phyloP scores from a whole-genome alignment of 1,284 basidiomycete genomes.

The Sanghuangporus sanghuang region DNA sequence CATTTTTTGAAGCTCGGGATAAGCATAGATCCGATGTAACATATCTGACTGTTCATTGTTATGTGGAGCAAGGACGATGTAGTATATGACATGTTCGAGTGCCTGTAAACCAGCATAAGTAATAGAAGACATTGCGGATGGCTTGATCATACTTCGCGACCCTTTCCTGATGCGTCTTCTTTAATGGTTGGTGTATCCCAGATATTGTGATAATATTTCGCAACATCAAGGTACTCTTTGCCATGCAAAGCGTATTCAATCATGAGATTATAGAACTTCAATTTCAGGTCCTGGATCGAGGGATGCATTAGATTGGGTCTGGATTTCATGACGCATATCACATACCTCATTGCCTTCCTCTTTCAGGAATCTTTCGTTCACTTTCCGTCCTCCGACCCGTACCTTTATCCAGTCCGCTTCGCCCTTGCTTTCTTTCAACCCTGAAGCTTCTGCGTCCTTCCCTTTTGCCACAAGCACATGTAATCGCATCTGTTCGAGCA shows the following conservation, averaged over 20 bases:
- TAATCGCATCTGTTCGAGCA: slow-evolving; percentile 96
- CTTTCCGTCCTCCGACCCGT: slow-evolving; percentile 87
- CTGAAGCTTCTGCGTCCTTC: slow-evolving; percentile 56
- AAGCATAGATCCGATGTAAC: slow-evolving; percentile 80
- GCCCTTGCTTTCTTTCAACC: slow-evolving; percentile 51
- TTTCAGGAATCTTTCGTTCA: slow-evolving; percentile 92
- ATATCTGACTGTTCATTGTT: slow-evolving; percentile 98
- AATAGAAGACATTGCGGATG: background rate
- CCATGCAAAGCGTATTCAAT: slow-evolving; percentile 88
- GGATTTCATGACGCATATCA: slow-evolving; percentile 11
- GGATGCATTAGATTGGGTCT: background rate
- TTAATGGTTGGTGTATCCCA: slow-evolving; percentile 95
- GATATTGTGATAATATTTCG: slow-evolving; percentile 93
- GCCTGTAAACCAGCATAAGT: slow-evolving; percentile 45
- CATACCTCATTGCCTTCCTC: slow-evolving; percentile 83
- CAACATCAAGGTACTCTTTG: slow-evolving; percentile 87
- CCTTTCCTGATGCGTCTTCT: slow-evolving; percentile 69
- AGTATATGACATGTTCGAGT: slow-evolving; percentile 91
- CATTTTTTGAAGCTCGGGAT: slow-evolving; percentile 75
- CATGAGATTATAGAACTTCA: slow-evolving; percentile 95
- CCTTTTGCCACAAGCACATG: slow-evolving; percentile 65
- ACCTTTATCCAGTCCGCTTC: slow-evolving; percentile 90
- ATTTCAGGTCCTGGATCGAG: slow-evolving; percentile 82
- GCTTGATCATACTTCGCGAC: slow-evolving; percentile 51
- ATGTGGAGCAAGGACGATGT: slow-evolving; percentile 89